phyloP scores from a whole-genome alignment of 192 early-diverging fungal genomes.

The Entophlyctis luteolus region DNA sequence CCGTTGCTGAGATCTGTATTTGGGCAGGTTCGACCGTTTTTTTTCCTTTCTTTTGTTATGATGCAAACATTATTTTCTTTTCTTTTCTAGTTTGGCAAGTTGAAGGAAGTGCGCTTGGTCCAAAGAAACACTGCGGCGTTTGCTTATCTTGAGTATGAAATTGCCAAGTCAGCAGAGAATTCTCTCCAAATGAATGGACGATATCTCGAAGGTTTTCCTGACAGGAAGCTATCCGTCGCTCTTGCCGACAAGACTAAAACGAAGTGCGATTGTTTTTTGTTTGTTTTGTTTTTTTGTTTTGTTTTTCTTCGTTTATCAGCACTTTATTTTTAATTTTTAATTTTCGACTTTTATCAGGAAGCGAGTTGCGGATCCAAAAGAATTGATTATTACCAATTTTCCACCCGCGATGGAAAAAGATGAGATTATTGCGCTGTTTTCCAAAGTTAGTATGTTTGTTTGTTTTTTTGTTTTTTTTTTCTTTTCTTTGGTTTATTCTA shows the following conservation, averaged over 20 bases:
- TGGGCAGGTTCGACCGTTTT: conserved; percentile 27
- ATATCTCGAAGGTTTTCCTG: conserved; percentile 23
- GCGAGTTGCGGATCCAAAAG: conserved; percentile 32
- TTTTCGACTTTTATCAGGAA: conserved; percentile 15
- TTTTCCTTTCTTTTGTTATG: background rate
- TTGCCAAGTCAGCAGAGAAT: conserved; percentile 30
- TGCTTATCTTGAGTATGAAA: conserved; percentile 51
- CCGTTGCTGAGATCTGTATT: conserved; percentile 35
- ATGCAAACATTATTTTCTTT: background rate
- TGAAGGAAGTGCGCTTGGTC: conserved; percentile 43
- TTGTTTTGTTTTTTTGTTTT: background rate
- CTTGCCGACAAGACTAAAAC: conserved; percentile 43
- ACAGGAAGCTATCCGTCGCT: conserved; percentile 34
- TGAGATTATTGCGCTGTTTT: conserved; percentile 32
- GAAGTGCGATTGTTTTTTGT: conserved; percentile 8
- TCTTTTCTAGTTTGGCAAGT: conserved; percentile 38
- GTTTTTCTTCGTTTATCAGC: conserved; percentile 3
- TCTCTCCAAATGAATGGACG: conserved; percentile 28
- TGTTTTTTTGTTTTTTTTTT: background rate
- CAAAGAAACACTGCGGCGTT: conserved; percentile 36
- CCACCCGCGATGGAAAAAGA: conserved; percentile 30
- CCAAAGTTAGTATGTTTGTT: conserved; percentile 9
- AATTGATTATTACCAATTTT: conserved; percentile 46
- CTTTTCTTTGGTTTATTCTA: background rate
- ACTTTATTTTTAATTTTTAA: background rate